phyloP scores from a whole-genome alignment of 2,329 filamentous ascomycete genomes.

The Epichloe bromicola region DNA sequence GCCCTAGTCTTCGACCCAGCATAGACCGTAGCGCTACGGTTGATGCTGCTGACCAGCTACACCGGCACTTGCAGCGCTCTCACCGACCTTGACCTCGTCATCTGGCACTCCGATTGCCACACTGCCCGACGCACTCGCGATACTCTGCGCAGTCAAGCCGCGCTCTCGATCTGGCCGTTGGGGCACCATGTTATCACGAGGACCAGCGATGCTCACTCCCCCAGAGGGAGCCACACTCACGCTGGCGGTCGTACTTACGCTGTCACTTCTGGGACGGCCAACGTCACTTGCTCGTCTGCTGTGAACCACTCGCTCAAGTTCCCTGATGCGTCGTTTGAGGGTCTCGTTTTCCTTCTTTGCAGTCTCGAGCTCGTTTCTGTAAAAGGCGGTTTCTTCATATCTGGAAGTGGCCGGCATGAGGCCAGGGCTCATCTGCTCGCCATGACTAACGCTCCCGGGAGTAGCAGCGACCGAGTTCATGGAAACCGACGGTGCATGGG shows the following conservation, averaged over 20 bases:
- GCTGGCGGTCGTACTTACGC: constrained; percentile 39
- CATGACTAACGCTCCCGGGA: constrained; percentile 21
- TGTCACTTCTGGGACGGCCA: constrained; percentile 35
- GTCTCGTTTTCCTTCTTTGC: constrained; percentile 52
- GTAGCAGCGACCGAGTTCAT: constrained; percentile 28
- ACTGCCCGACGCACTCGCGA: constrained; percentile 31
- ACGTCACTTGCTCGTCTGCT: constrained; percentile 35
- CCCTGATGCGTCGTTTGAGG: constrained; percentile 46
- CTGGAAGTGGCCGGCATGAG: constrained; percentile 43
- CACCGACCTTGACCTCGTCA: constrained; percentile 46
- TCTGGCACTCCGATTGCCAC: constrained; percentile 43
- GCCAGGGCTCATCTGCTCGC: constrained; percentile 36
- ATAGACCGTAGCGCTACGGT: background rate
- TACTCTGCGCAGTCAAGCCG: constrained; percentile 28
- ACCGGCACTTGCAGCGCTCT: constrained; percentile 42
- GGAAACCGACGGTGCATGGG: constrained; percentile 19
- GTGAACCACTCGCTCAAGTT: constrained; percentile 44
- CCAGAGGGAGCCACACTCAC: constrained; percentile 25
- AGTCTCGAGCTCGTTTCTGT: constrained; percentile 45
- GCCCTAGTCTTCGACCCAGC: background rate
- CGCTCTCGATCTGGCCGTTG: constrained; percentile 28
- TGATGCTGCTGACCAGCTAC: constrained; percentile 7
- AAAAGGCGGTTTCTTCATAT: constrained; percentile 50
- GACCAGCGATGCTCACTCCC: constrained; percentile 33
- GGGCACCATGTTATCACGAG: constrained; percentile 23